Evolutionary conservation across 257 asterid genomes (phyloP).

Genomic region (Solanum virginianum): DNA sequence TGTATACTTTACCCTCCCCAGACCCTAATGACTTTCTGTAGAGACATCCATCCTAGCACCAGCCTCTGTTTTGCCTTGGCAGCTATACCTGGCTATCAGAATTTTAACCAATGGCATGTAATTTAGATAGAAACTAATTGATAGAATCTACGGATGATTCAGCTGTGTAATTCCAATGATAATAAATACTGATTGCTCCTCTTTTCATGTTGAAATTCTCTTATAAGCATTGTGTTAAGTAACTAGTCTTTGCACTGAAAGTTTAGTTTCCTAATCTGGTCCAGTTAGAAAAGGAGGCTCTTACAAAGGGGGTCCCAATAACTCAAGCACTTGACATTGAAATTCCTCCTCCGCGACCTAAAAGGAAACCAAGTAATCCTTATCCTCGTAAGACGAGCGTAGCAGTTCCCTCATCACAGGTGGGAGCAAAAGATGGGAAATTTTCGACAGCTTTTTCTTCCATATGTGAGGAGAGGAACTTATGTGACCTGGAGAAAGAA

Average conservation of each 20-base stretch:
- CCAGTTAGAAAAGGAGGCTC: slow-evolving; percentile 94
- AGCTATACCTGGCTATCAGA: not conserved
- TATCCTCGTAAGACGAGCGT: slow-evolving; percentile 71
- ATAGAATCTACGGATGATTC: not conserved
- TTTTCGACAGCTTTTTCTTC: slow-evolving; percentile 24
- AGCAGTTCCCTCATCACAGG: slow-evolving; percentile 32
- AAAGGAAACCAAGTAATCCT: slow-evolving; percentile 88
- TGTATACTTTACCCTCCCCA: no score
- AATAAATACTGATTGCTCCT: not conserved
- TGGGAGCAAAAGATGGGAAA: slow-evolving; percentile 53
- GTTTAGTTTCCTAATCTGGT: slow-evolving; percentile 12
- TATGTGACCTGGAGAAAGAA: slow-evolving; percentile 44
- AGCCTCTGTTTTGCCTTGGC: not conserved
- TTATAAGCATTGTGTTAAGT: not conserved
- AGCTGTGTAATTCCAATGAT: not conserved
- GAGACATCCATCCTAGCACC: not conserved
- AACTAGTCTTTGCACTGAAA: not conserved
- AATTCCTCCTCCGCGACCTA: slow-evolving; percentile 98
- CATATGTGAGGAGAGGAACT: slow-evolving; percentile 23
- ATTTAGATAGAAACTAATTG: not conserved
- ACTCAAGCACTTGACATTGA: slow-evolving; percentile 79
- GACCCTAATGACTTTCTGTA: not conserved
- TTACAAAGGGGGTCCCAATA: slow-evolving; percentile 58
- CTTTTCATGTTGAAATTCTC: not conserved
- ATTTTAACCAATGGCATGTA: not conserved